A percentile compares a stretch with the other conserved stretches of the same genome.
Evolutionary conservation across 2,329 filamentous ascomycete species (phyloP).

Genomic region (Scedosporium aurantiacum): DNA sequence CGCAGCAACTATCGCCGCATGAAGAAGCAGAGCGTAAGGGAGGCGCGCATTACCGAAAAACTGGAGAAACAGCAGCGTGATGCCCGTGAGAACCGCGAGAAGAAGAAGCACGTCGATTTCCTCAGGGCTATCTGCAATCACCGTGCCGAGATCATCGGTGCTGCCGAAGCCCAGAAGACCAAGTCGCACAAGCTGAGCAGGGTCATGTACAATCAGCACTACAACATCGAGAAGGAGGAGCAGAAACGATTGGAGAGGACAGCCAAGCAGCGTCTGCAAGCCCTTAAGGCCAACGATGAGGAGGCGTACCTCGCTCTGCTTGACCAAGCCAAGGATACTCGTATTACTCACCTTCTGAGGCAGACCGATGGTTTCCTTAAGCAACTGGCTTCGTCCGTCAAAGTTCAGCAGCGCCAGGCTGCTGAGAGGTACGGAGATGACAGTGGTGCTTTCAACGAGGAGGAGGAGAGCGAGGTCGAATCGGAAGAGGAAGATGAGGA

Average conservation of each 20-base stretch:
- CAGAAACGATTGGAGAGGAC: slow-evolving; percentile 97
- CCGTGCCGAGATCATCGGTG: slow-evolving; percentile 62
- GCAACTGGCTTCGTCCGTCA: slow-evolving; percentile 88
- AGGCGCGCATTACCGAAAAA: slow-evolving; percentile 96
- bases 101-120: slow-evolving; percentile 94
- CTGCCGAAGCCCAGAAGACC: slow-evolving; percentile 53
- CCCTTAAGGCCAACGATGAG: slow-evolving; percentile 97
- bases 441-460: slow-evolving; percentile 35
- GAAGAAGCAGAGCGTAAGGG: slow-evolving; percentile 94
- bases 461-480: slow-evolving; percentile 56
- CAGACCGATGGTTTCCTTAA: slow-evolving; percentile 97
- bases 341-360: slow-evolving; percentile 92
- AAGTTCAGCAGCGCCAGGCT: slow-evolving; percentile 79
- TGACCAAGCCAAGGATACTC: slow-evolving; percentile 96
- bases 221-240: slow-evolving; percentile 97
- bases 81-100: slow-evolving; percentile 88
- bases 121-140: slow-evolving; percentile 78
- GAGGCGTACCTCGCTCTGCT: slow-evolving; percentile 97
- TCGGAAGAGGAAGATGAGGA: slow-evolving; percentile 59
- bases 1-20: slow-evolving; percentile 79
- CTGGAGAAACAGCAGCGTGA: slow-evolving; percentile 98
- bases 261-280: slow-evolving; percentile 98
- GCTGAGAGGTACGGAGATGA: slow-evolving; percentile 68
- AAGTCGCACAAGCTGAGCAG: slow-evolving; percentile 80
- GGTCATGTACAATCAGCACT: slow-evolving; percentile 80